Base-by-base conservation (phyloP, 2,329 filamentous ascomycete species). In the Beauveria pseudobassiana region DNA sequence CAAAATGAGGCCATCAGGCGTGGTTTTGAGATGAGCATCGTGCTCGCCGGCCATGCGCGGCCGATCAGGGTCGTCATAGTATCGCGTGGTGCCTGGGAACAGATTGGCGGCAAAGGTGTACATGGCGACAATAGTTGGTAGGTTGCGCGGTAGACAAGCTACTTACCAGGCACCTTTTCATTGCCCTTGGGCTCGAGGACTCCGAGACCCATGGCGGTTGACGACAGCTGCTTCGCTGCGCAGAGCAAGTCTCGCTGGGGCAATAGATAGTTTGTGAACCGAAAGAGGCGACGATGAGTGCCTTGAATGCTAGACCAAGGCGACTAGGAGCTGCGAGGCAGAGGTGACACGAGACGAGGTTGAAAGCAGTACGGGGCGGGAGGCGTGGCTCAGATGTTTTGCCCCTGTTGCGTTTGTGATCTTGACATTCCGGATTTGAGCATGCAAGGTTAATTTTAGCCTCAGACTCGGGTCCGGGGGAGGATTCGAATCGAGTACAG, bases 1-100 rank as follows among this genome's bases (percentile, higher is more conserved):
- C 38, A 97, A 84, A 67, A 97, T 89, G 68, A 93, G 89, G 40
- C 89, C 88, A 64, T 80, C 87, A 58, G 74, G 81, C 73, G 93
- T 89, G 73, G 86, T 89, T 74, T 95, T 96, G 67, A 95, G 75
- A 63, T 78, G 77, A 16, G 74, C 69, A 28, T 78, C 71, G 51
- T 71, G 74, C 51, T 73, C 76, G 64, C 49, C 57, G 12, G 68
- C 66, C 51, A 74, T 74, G 56, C 80, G 79, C 16, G 79, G 76
- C 67, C 78, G 73, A 18, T 77, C 75, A 1, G 80, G 79, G 63
- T 85, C 82, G 67, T 89, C 84, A 64, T 85, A 87, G 71, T 89
- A 87, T 68, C 82, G 78, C 18, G 84, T 85, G 43, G 84, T 87
- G 66, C 84, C 83, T 85, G 61, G 18, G 18, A 14, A 16, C 3